Base-by-base conservation (phyloP, 2,329 filamentous ascomycete species). In the Neonectria hederae region DNA sequence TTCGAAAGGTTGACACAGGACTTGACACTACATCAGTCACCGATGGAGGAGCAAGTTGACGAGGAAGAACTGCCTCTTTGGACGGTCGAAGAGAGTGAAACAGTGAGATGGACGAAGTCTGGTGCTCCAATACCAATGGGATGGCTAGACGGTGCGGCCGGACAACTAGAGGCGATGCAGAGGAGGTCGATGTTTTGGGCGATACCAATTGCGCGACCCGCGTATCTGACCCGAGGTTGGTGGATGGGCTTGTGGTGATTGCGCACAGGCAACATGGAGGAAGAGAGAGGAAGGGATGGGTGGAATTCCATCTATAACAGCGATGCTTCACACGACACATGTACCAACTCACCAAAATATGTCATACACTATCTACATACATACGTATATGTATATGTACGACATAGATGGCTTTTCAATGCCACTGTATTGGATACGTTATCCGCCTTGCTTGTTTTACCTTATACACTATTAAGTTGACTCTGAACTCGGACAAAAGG, bases 111-210 rank as follows among this genome's bases (percentile, higher is more conserved):
- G 49, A 45, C 38, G 28, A 43, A 59, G 22, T 38, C 55, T 22
- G 38, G 11, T 19, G 22, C 28, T 35, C 26, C 48, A 48, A 48
- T 26, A 26, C 21, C 43, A 60, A 59, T 22, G 38, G 32, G 56
- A 52, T 54, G 48, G 28, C 56, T 52, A 21, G 38, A 42, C 38
- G 38, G 38, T 42, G 38, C n/a, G 38, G 49, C 49, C 40, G 68
- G 63, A 57, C 66, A 51, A n/a, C 26, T 45, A 56, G 56, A 52
- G 28, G 61, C 45, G 35, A 40, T 63, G 30, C 63, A 40, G 46
- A 59, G 63, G 30, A 65, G 55, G 28, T 60, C 66, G 42, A 59
- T 46, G n/a, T 42, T 21, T 59, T 72, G 66, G 69, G 59, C 70
- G 54, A 58, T 68, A n/a, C 53, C 60, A 32, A 60, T 65, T 30